Percentiles rank a stretch among this genome's conserved stretches.
phyloP scores from a whole-genome alignment of 2,329 filamentous ascomycete species.

The Cercospora sp. region DNA sequence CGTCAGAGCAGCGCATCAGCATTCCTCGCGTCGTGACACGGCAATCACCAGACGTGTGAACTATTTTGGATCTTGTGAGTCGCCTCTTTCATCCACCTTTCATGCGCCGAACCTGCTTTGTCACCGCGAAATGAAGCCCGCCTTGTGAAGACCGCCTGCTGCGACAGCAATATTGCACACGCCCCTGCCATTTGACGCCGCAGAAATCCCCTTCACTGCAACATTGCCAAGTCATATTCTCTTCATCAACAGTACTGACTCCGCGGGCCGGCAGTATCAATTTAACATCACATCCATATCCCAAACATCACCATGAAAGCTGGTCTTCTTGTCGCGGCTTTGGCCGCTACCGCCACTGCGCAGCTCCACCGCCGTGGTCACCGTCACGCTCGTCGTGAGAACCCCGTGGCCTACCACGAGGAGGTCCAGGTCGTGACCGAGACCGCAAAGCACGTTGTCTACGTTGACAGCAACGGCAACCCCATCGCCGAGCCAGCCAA shows the following conservation, averaged over 20 bases:
- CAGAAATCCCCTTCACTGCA: background rate
- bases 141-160: background rate
- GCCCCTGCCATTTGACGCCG: background rate
- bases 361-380: slow-evolving; percentile 39
- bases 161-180: background rate
- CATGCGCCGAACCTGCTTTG: background rate
- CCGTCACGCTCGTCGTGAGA: slow-evolving; percentile 41
- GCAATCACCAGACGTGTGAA: slow-evolving; percentile 17
- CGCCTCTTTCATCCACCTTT: background rate
- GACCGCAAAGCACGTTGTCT: slow-evolving; percentile 57
- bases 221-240: background rate
- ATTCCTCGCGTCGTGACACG: slow-evolving; percentile 18
- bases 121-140: background rate
- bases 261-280: slow-evolving; percentile 29
- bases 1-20: slow-evolving; percentile 6
- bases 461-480: slow-evolving; percentile 60
- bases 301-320: slow-evolving; percentile 36
- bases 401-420: slow-evolving; percentile 33
- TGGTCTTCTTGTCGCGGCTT: slow-evolving; percentile 33
- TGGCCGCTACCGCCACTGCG: slow-evolving; percentile 31
- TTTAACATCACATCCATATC: slow-evolving; percentile 13
- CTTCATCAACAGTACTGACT: slow-evolving; percentile 24
- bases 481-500: slow-evolving; percentile 43
- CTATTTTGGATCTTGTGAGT: slow-evolving; percentile 21
- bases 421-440: slow-evolving; percentile 44